Base-by-base conservation (phyloP, 257 asterid species). In the Solanum chilense region DNA sequence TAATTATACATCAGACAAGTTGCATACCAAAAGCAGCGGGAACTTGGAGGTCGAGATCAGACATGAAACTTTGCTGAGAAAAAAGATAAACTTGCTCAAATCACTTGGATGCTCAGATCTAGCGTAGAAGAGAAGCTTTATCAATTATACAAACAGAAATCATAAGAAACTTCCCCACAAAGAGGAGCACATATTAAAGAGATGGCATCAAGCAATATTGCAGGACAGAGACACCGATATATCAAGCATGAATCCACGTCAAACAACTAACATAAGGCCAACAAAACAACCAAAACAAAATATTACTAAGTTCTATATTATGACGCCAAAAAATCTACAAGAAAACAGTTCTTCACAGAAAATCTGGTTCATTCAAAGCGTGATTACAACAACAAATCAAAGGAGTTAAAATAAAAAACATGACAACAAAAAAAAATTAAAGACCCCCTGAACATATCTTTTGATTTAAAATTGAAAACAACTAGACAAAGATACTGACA, bases 41-140 rank as follows among this genome's bases (percentile, higher is more conserved):
- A 88, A 86, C 89, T 89, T 91, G 94, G 89, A 89, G 91, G 86
- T 93, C 94, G 88, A 91, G 91, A 44, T 93, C 96, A 90, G 95
- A 92, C 96, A 92, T 93, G 93, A 92, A 93, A 88, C 86, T 93
- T 77, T 88, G 91, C 78, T 89, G 93, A 73, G 73, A 75, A 88
- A 88, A 87, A 87, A n/a, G 81, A 23, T 20, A 35, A 80, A 83
- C 20, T 69, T 88, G 75, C 91, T 89, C 41, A 76, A 31, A 52
- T 56, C 84, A 86, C 66, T 88, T 73, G 86, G 76, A 45, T 85
- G 90, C 89, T 90, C 90, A 89, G 90, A 87, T 91, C 95, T 93
- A 56, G 92, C 18, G 70, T 82, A 25, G 83, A 18, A 82, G 62
- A 56, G 39, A 23, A 21, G 44, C 33, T 82, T 23, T n/a, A 86